Evolutionary conservation across 179 eudicot species (phyloP).

Genomic region (Drosera spatulata): DNA sequence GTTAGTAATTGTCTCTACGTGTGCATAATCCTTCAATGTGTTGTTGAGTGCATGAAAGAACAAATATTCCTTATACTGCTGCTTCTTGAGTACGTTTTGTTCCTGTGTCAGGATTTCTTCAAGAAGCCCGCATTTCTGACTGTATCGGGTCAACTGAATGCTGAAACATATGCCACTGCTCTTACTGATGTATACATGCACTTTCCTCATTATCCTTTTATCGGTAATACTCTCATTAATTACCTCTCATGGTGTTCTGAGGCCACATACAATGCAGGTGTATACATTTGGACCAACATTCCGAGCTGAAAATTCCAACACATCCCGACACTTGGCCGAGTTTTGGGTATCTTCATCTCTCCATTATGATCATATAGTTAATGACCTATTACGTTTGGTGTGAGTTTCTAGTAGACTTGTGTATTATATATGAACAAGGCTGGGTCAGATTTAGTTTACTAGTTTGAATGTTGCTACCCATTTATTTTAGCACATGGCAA

Average conservation of each 20-base stretch:
- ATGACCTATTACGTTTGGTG: too few species aligned
- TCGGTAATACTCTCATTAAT: not conserved
- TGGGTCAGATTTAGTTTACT: too few species aligned
- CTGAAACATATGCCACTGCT: conserved; percentile 97
- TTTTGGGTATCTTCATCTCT: conserved; percentile 56
- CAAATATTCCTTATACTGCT: too few species aligned
- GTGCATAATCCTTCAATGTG: too few species aligned
- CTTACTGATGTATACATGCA: conserved; percentile 65
- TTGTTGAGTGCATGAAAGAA: too few species aligned
- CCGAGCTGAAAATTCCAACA: conserved; percentile 94
- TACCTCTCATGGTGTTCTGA: conserved; percentile 1
- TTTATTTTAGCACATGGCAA: too few species aligned
- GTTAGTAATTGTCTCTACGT: too few species aligned
- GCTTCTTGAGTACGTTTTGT: not conserved
- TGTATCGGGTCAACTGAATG: conserved; percentile 97
- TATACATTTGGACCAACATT: conserved; percentile 98
- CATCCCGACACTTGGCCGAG: conserved; percentile 91
- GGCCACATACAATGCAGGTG: conserved; percentile 35
- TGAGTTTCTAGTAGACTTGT: too few species aligned
- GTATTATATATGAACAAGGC: too few species aligned
- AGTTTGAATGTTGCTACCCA: too few species aligned
- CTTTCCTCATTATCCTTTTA: conserved; percentile 8
- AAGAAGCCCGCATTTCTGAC: conserved; percentile 95
- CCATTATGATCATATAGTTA: too few species aligned
- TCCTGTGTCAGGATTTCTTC: conserved; percentile 75